Evolutionary conservation across 805 yeast species (phyloP), one percentile per base, ranked within the genome.

Genomic region (Ogataea paraovalis): DNA sequence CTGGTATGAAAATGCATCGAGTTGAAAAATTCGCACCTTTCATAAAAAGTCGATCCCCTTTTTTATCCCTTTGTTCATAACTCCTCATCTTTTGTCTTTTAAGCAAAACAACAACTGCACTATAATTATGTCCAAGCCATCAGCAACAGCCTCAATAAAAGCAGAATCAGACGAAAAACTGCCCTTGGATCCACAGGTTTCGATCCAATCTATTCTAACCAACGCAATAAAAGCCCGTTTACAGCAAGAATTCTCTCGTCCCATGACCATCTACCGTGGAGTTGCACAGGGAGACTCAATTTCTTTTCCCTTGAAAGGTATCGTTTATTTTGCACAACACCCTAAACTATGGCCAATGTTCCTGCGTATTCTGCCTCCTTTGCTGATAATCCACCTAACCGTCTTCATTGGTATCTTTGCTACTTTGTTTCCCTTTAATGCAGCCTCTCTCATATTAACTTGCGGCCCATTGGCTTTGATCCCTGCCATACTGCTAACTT

Each of bases 401-500:
- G 58, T 55, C 9, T 55, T 58, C 33, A 19, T 46, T 10, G 42
- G 52, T 8, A 49, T 62, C 0, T 56, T 58, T 38, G 27, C 50
- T 8, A 46, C 54, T 1, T 38, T 65, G 36, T 54, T 57, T 32
- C 59, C 66, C 12, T 46, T 62, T 16, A 64, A 62, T 42, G 33
- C 58, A 1, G 22, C 58, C 2, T 44, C 57, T 19, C 50, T 57
- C 6, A 44, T 56, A 19, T 9, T 54, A 13, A 52, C 58, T 9
- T 44, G 55, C 21, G 67, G 67, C 1, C 68, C 68, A 5, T 42
- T 62, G 8, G 69, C 67, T 3, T 39, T 64, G 2, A 42, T 58
- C 14, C 40, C 56, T 22, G 65, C 62, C 3, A 27, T 54, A 4
- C 50, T 56, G 1, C 40, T 54, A n/a, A 54, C 68, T 1, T 43